A percentile compares a stretch with the other conserved stretches of the same genome.
Evolutionary conservation across 2,329 filamentous ascomycete species (phyloP).

Genomic region (Colletotrichum australisinense): DNA sequence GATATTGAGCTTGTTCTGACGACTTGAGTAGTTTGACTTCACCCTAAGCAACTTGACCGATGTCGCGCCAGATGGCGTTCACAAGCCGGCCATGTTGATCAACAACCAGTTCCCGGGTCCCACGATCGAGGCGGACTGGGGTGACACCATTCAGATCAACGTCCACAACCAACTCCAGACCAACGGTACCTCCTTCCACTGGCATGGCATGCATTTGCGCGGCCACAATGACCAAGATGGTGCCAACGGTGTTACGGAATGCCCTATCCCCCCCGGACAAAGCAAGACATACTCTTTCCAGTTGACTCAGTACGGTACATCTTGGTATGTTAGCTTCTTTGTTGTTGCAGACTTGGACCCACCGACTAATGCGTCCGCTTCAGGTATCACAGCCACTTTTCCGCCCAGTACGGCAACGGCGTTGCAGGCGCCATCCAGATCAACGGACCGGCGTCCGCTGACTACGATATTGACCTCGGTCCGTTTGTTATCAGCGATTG

Average conservation of each 20-base stretch:
- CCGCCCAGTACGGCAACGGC: constrained; percentile 63
- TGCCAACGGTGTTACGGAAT: constrained; percentile 57
- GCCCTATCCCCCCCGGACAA: constrained; percentile 49
- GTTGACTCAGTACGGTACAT: constrained; percentile 50
- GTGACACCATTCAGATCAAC: constrained; percentile 62
- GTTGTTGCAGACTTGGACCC: neutral
- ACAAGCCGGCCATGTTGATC: constrained; percentile 54
- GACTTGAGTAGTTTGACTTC: constrained; percentile 39
- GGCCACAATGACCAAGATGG: constrained; percentile 56
- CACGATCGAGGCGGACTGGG: constrained; percentile 58
- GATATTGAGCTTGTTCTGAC: neutral
- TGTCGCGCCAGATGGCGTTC: constrained; percentile 39
- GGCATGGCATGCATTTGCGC: constrained; percentile 60
- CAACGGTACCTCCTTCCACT: constrained; percentile 61
- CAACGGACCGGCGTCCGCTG: constrained; percentile 53
- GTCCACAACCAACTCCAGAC: constrained; percentile 68
- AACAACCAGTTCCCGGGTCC: constrained; percentile 63
- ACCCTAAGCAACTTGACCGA: constrained; percentile 41
- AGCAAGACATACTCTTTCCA: constrained; percentile 49
- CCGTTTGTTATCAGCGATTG: constrained; percentile 63
- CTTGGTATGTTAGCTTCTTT: constrained; percentile 40
- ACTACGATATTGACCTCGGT: constrained; percentile 73
- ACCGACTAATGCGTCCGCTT: constrained; percentile 39
- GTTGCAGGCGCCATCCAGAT: constrained; percentile 63
- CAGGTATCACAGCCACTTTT: constrained; percentile 63